Evolutionary conservation across 2,329 filamentous ascomycete genomes (phyloP), one percentile per base, ranked within the genome.

Genomic region (Trichoderma breve): DNA sequence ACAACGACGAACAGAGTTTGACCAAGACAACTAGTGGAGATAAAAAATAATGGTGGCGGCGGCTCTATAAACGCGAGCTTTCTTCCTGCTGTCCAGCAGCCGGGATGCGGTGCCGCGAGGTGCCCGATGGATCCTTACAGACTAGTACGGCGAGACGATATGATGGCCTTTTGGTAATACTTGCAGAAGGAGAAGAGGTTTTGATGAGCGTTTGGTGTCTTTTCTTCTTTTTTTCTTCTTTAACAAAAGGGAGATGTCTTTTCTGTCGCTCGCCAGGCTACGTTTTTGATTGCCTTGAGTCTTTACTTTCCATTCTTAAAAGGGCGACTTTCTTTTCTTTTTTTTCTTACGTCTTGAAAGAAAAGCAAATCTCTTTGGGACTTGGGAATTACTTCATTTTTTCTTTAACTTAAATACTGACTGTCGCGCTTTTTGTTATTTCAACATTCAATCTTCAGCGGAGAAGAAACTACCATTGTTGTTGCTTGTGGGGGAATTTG

Each of bases 1-100:
- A 30, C 12, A 26, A 24, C n/a, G n/a, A 63, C 21, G 47, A 81
- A 75, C 71, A 69, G 75, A 58, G 15, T 8, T 28, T 43, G 36
- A 63, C 21, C n/a, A 57, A 53, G 15, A 70, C 6, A 30, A 60
- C 71, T 67, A 65, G 74, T 75, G 73, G 72, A 18, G 75, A 74
- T n/a, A 39, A 53, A 55, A 47, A 28, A 36, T 53, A 53, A 39
- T 62, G 39, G 39, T 15, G 26, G 58, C n/a, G 15, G 57, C 30
- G 51, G 28, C 67, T 61, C 28, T 53, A 61, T 61, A 51, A 4
- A 58, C 26, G 21, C 4, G 12, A 26, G 39, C 47, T 11, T 39
- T 57, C 21, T 39, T 34, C 51, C 30, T 26, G 36, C 57, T 53
- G 53, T 32, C 18, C 14, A 26, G 28, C 55, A 51, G 28, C 36